These are phyloP conservation scores for Tephrocybe sp. DNA, from an alignment of 768 basidiomycete species.

Conservation along the genomic window DNA sequence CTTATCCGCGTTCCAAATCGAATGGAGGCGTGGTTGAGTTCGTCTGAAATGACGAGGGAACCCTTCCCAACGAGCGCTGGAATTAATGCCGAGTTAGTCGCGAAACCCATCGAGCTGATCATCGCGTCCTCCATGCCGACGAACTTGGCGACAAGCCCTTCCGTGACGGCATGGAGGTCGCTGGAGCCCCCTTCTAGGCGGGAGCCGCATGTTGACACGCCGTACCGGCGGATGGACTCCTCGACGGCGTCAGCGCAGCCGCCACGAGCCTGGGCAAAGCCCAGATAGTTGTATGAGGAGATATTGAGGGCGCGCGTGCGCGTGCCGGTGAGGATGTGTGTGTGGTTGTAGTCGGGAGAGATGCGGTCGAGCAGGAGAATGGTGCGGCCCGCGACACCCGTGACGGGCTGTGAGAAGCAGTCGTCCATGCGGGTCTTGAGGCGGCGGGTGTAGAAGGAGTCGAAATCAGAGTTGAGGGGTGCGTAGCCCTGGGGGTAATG, in stretches of 20 bases:
- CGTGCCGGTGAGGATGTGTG: conserved; percentile 73
- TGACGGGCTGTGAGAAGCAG: conserved; percentile 90
- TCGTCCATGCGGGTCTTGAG: conserved; percentile 94
- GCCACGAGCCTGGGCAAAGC: conserved; percentile 92
- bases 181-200: conserved; percentile 84
- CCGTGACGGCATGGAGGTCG: conserved; percentile 79
- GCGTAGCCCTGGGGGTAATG: conserved; percentile 81
- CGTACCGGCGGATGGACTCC: conserved; percentile 77
- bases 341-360: conserved; percentile 79
- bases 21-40: conserved; percentile 94
- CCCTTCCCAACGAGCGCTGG: conserved; percentile 91
- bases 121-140: conserved; percentile 88
- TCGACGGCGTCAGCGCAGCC: conserved; percentile 95
- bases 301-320: conserved; percentile 92
- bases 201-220: conserved; percentile 72
- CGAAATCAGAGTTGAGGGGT: conserved; percentile 95
- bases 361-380: conserved; percentile 83
- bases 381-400: conserved; percentile 94
- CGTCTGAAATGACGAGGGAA: conserved; percentile 94
- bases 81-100: conserved; percentile 91
- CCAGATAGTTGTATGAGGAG: conserved; percentile 98
- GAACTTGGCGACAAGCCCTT: conserved; percentile 88
- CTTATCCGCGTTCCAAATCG: conserved; percentile 89
- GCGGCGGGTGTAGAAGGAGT: conserved; percentile 98
- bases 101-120: conserved; percentile 95